Evolutionary conservation across 306 rosid species (phyloP).

Genomic region (Echinosophora koreensis): DNA sequence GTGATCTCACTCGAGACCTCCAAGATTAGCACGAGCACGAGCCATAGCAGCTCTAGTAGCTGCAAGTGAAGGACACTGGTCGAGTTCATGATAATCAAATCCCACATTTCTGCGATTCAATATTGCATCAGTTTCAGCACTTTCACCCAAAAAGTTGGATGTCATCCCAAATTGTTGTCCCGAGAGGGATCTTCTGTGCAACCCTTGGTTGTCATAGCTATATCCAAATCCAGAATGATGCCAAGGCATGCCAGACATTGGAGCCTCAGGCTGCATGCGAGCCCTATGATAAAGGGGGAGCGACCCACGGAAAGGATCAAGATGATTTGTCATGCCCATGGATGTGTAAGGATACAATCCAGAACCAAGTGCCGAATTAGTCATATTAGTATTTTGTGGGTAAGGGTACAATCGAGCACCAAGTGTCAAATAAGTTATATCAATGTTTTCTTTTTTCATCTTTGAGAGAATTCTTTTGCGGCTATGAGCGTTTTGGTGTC

Average conservation of each 20-base stretch:
- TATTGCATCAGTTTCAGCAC: too few relatives aligned
- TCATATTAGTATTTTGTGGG: too few relatives aligned
- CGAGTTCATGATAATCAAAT: too few relatives aligned
- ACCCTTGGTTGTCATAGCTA: not conserved
- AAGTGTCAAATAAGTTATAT: not conserved
- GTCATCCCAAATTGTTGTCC: too few relatives aligned
- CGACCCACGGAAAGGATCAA: not conserved
- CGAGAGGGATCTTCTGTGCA: not conserved
- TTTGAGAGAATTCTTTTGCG: conserved; percentile 51
- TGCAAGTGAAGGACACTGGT: too few relatives aligned
- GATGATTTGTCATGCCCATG: not conserved
- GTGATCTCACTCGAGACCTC: too few relatives aligned
- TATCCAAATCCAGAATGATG: not conserved
- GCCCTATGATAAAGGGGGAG: not conserved
- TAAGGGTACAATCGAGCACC: not conserved
- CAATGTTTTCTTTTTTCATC: not conserved
- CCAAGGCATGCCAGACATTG: not conserved
- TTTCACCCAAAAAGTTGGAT: too few relatives aligned
- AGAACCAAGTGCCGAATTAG: not conserved
- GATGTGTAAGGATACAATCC: not conserved
- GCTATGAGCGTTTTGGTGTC: conserved; percentile 73
- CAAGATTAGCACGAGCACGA: too few relatives aligned
- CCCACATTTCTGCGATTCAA: too few relatives aligned
- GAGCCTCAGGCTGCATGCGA: not conserved
- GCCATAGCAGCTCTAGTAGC: too few relatives aligned